Base-by-base conservation (phyloP, 441 rosid species). In the Viola pubescens region DNA sequence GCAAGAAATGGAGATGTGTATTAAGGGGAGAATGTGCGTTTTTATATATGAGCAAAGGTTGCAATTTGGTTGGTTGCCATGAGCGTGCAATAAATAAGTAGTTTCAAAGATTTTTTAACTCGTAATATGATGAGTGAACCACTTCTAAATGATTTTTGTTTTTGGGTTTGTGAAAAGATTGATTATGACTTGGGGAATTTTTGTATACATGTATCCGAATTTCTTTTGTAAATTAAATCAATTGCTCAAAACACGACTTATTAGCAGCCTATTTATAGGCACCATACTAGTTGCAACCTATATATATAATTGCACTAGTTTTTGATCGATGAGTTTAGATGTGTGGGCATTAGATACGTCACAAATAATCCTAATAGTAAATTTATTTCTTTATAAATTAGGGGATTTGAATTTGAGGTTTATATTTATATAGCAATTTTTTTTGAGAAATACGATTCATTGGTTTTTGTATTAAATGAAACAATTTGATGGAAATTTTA, bases 241-340 rank as follows among this genome's bases (percentile, higher is more conserved):
- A 26, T 61, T 74, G 61, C 75, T 60, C 38, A 64, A 49, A 16
- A 39, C 40, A 43, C 59, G 65, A 37, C 12, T 54, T 61, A 44
- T 48, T 51, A 49, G 73, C 44, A 37, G 7, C 68, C 59, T 73
- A 73, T 79, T 69, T 77, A 73, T 73, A 65, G 63, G 63, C 38
- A 10, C 26, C 7, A 9, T 10, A 46, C 49, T 46, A 10, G 8
- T 12, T 13, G 9, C 43, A 6, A 56, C 53, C 16, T 37, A 57
- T 16, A 16, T 16, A 16, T 16, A 16, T 26, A 26, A 2, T 26
- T 26, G 34, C 34, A 26, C 34, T 26, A 2, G 0, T 26, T 26
- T 26, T 26, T 26, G 34, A 26, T 26, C 3, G 3, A 26, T 26
- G 2, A 26, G 34, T 2, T 26, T 26, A 26, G 3, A 26, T 26